Percentiles rank a stretch among this genome's conserved stretches.
These are phyloP conservation scores for Clarireedia homoeocarpa DNA, from an alignment of 2,329 filamentous ascomycete genomes.

Conservation along the genomic window DNA sequence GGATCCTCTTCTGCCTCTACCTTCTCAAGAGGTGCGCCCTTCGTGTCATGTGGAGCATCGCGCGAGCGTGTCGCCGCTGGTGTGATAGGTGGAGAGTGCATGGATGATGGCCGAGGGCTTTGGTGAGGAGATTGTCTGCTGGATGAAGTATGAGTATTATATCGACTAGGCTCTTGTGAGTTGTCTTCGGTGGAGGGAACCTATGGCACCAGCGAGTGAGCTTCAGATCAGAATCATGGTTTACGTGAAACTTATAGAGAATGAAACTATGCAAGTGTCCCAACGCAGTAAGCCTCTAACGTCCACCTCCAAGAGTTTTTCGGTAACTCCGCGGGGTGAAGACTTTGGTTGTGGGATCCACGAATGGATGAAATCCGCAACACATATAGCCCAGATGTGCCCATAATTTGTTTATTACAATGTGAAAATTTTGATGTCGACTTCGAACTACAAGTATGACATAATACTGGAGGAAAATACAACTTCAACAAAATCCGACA, in stretches of 20 bases:
- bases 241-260: not conserved
- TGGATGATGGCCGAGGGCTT: constrained; percentile 59
- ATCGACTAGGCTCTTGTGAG: constrained; percentile 52
- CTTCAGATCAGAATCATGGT: not conserved
- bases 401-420: too few relatives aligned
- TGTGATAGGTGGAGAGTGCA: constrained; percentile 85
- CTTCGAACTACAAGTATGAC: not conserved
- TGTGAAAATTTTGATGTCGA: not conserved
- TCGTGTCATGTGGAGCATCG: constrained; percentile 34
- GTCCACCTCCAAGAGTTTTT: too few relatives aligned
- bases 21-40: constrained; percentile 30
- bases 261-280: too few relatives aligned
- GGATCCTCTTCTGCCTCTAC: constrained; percentile 33
- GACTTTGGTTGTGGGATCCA: too few relatives aligned
- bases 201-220: constrained; percentile 32
- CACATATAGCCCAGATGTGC: too few relatives aligned
- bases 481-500: constrained; percentile 33
- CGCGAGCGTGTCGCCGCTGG: constrained; percentile 66
- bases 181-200: constrained; percentile 51
- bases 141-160: constrained; percentile 58
- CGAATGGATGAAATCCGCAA: too few relatives aligned
- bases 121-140: constrained; percentile 57
- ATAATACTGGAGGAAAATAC: not conserved
- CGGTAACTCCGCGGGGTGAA: too few relatives aligned
- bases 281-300: too few relatives aligned